These are phyloP conservation scores for Rhododendron henanense DNA, from an alignment of 148 eudicot genomes.

Conservation along the genomic window DNA sequence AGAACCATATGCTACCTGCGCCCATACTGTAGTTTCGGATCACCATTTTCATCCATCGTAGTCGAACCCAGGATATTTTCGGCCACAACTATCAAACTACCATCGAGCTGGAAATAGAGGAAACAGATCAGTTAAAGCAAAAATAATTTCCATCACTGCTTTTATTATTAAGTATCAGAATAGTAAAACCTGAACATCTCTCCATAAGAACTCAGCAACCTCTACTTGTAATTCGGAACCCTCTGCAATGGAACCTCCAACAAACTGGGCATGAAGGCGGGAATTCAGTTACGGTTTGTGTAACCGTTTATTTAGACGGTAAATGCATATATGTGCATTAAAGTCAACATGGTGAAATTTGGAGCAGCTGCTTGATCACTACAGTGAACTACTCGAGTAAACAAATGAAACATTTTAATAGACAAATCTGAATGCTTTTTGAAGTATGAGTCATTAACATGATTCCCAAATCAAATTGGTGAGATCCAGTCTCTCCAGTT, in stretches of 20 bases:
- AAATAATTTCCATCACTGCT: slow-evolving; percentile 2
- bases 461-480: neutral
- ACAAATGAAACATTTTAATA: neutral
- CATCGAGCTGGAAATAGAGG: slow-evolving; percentile 58
- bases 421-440: neutral
- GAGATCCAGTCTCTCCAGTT: neutral
- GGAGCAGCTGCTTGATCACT: neutral
- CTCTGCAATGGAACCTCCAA: slow-evolving; percentile 80
- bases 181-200: slow-evolving; percentile 69
- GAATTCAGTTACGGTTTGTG: neutral
- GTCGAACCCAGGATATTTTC: slow-evolving; percentile 71
- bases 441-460: neutral
- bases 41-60: slow-evolving; percentile 38
- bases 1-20: slow-evolving; percentile 40
- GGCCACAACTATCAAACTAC: slow-evolving; percentile 75
- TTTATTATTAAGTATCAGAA: slow-evolving; percentile 8
- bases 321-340: slow-evolving; percentile 3
- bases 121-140: slow-evolving; percentile 26
- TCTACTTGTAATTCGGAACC: slow-evolving; percentile 94
- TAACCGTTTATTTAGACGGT: neutral
- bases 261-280: slow-evolving; percentile 45
- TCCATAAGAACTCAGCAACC: slow-evolving; percentile 89
- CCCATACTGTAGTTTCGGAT: slow-evolving; percentile 75
- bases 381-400: neutral
- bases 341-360: neutral